phyloP scores from a whole-genome alignment of 495 filamentous ascomycete species.

The Neurospora sp. region DNA sequence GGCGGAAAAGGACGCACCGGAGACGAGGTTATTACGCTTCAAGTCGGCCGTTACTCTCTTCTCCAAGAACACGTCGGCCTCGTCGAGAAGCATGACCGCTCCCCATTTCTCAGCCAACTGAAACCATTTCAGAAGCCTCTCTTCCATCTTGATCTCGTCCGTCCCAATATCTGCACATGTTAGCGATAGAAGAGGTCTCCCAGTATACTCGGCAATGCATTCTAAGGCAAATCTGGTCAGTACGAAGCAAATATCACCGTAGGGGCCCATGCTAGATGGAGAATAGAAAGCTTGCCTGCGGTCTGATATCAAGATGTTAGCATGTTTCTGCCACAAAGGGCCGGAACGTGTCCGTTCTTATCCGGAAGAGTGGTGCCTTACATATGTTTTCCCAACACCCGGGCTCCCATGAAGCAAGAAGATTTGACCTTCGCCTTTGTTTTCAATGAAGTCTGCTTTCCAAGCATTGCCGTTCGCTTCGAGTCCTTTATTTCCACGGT shows the following conservation, averaged over 20 bases:
- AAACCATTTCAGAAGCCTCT: conserved; percentile 2
- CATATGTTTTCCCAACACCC: conserved; percentile 34
- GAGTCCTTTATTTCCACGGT: no score
- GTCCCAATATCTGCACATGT: conserved; percentile 15
- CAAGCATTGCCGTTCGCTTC: no score
- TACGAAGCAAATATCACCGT: no score
- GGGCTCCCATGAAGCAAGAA: conserved; percentile 40
- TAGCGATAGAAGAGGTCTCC: conserved; percentile 7
- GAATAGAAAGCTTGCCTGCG: no score
- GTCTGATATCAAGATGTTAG: no score
- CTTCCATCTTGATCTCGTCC: not conserved
- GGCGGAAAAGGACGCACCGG: no score
- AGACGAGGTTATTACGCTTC: conserved; percentile 17
- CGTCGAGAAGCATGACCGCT: conserved; percentile 26
- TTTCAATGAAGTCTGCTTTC: conserved; percentile 26
- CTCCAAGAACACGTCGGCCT: conserved; percentile 31
- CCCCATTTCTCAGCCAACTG: conserved; percentile 2
- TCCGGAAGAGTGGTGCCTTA: no score
- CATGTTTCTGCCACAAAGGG: no score
- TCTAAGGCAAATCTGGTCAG: no score
- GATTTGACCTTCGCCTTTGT: conserved; percentile 33
- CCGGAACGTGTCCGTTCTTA: no score
- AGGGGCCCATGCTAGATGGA: no score
- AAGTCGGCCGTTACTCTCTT: conserved; percentile 13
- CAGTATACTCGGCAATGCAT: conserved; percentile 9